Evolutionary conservation across 179 eudicot genomes (phyloP), one percentile per base, ranked within the genome.

Genomic region (Spergularia azorica): DNA sequence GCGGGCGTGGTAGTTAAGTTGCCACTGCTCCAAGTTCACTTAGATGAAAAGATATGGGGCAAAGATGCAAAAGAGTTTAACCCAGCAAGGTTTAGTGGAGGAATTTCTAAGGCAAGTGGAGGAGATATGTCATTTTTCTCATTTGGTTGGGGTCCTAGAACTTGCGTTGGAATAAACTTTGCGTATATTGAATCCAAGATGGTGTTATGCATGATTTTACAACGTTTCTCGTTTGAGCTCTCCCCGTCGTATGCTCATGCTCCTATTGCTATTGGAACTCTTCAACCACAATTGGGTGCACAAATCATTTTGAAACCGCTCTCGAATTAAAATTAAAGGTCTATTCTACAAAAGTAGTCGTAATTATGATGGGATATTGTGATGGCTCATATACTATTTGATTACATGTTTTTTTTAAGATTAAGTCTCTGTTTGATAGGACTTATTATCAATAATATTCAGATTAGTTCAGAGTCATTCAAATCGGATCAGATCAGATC

Each of bases 191-290:
- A 88, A 78, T 87, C 87, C 1, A 88, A 86, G 52, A 13, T 80
- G 43, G 84, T 77, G 0, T 15, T 89, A 18, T 71, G 83, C 0
- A 81, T 81, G 84, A 82, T 88, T 18, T 50, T 90, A 50, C 83
- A 80, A 70, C 81, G 72, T 17, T 88, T 90, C 63, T 58, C 72
- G 0, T 82, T 88, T 36, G 74, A 85, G 62, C 84, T 85, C 50
- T 85, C 91, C 0, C 86, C 91, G 0, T 74, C 85, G 9, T 88
- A 86, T 43, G 51, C 18, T n/a, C 93, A 90, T 43, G 80, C 87
- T 56, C 93, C 91, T 0, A 57, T 17, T 26, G 21, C 70, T 14
- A 0, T 57, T 63, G 5, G 75, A 8, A 67, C 78, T 21, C 87
- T 88, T 20, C 68, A 48, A 32, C 89, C 91, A 11, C 86, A 84